Percentiles rank a stretch among this genome's conserved stretches.
These are phyloP conservation scores for Vanrija humicola DNA, from an alignment of 1,284 basidiomycete genomes.

Conservation along the genomic window DNA sequence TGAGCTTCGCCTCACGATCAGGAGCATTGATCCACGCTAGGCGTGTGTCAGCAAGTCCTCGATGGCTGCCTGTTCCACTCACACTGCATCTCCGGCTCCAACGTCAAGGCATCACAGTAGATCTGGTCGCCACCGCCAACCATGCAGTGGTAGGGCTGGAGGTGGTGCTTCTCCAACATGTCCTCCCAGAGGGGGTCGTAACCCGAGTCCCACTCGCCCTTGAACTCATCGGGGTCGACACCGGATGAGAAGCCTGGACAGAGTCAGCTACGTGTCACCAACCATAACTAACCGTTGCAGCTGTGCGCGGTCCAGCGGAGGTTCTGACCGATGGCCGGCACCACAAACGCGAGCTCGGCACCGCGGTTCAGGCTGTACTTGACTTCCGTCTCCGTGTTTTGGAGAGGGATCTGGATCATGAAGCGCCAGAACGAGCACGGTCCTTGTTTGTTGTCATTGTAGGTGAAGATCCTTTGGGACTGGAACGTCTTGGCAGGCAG, in stretches of 20 bases:
- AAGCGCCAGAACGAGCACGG: slow-evolving; percentile 94
- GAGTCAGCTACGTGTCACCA: not conserved
- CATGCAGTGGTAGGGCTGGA: slow-evolving; percentile 73
- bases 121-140: slow-evolving; percentile 52
- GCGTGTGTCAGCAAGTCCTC: slow-evolving; percentile 41
- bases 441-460: slow-evolving; percentile 60
- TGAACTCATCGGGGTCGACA: slow-evolving; percentile 49
- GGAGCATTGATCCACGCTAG: slow-evolving; percentile 72
- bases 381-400: slow-evolving; percentile 68
- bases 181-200: slow-evolving; percentile 94
- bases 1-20: slow-evolving; percentile 63
- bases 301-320: slow-evolving; percentile 81
- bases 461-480: slow-evolving; percentile 76
- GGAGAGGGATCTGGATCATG: slow-evolving; percentile 75
- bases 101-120: slow-evolving; percentile 51
- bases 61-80: slow-evolving; percentile 1
- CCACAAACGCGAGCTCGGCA: slow-evolving; percentile 71
- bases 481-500: slow-evolving; percentile 43
- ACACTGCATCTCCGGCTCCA: slow-evolving; percentile 52
- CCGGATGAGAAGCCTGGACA: slow-evolving; percentile 52
- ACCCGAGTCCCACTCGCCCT: slow-evolving; percentile 55
- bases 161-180: slow-evolving; percentile 71
- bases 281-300: slow-evolving; percentile 50
- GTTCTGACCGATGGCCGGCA: slow-evolving; percentile 77
- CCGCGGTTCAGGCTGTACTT: slow-evolving; percentile 75